Evolutionary conservation across 495 filamentous ascomycete species (phyloP).

Genomic region (Baudoinia panamericana): DNA sequence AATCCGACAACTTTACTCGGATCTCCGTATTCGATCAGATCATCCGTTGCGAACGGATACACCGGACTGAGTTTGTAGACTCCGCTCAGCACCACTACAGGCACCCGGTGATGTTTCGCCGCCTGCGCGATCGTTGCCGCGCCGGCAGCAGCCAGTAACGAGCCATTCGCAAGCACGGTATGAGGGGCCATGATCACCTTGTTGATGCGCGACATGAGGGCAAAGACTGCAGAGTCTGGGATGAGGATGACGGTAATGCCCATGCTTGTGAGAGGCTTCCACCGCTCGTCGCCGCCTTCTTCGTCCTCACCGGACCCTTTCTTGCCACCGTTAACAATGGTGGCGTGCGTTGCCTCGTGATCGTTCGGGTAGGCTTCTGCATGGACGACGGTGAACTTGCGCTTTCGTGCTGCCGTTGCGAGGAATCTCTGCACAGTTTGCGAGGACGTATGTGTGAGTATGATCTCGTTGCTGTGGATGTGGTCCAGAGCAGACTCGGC

Average conservation of each 20-base stretch:
- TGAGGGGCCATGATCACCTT: constrained; percentile 85
- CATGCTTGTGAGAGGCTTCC: constrained; percentile 62
- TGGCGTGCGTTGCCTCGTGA: constrained; percentile 45
- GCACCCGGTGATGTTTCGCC: constrained; percentile 62
- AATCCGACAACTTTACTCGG: constrained; percentile 58
- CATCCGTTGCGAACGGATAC: constrained; percentile 65
- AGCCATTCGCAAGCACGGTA: constrained; percentile 74
- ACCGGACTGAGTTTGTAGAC: constrained; percentile 86
- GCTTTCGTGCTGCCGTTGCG: constrained; percentile 65
- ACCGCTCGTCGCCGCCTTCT: constrained; percentile 38
- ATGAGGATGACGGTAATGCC: constrained; percentile 73
- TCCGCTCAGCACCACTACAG: constrained; percentile 70
- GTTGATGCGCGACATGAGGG: constrained; percentile 83
- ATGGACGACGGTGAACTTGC: constrained; percentile 77
- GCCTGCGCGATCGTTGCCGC: constrained; percentile 67
- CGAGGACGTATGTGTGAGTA: constrained; percentile 71
- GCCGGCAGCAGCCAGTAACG: constrained; percentile 65
- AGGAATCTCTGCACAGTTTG: constrained; percentile 76
- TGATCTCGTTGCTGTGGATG: constrained; percentile 79
- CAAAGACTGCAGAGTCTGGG: constrained; percentile 72
- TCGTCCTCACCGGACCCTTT: constrained; percentile 34
- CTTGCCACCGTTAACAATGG: constrained; percentile 40
- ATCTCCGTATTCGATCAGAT: constrained; percentile 70
- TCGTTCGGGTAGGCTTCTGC: constrained; percentile 60
- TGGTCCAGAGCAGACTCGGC: constrained; percentile 73